Percentiles rank a stretch among this genome's conserved stretches.
Conservation (phyloP, 140 eudicot genomes). For the Ambrosia hybrid region DNA sequence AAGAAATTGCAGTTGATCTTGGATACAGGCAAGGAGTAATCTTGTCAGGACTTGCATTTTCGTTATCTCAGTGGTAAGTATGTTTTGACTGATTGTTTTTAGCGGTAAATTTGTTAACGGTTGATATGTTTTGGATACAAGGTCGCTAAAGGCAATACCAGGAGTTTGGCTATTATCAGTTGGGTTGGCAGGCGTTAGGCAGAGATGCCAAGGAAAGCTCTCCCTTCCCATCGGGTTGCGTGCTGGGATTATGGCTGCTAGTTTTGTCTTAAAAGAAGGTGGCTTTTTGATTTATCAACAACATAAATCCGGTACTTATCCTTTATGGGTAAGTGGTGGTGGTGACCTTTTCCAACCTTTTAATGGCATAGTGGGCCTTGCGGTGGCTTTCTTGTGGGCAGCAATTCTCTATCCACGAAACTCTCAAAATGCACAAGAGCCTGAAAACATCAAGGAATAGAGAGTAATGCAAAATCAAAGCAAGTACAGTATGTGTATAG, state of each 20-base stretch:
- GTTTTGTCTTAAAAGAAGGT: conserved; percentile 54
- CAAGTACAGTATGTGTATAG: conserved; percentile 1
- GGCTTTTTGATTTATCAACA: conserved; percentile 53
- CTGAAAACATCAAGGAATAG: conserved; percentile 32
- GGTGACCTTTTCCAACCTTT: conserved; percentile 75
- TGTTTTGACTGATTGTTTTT: neutral
- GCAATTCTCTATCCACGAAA: conserved; percentile 58
- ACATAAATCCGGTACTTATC: conserved; percentile 35
- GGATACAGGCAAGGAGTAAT: conserved; percentile 75
- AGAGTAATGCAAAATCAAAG: neutral
- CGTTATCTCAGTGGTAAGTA: conserved; percentile 74
- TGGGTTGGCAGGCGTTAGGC: conserved; percentile 67
- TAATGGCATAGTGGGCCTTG: conserved; percentile 69
- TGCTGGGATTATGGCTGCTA: conserved; percentile 72
- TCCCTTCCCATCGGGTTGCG: conserved; percentile 78
- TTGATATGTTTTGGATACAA: conserved; percentile 26
- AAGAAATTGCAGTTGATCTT: conserved; percentile 76
- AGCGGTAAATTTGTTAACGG: neutral
- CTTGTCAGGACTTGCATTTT: conserved; percentile 79
- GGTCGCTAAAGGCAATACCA: conserved; percentile 73
- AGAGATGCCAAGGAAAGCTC: conserved; percentile 71
- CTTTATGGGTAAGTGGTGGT: conserved; percentile 47
- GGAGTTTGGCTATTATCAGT: conserved; percentile 83
- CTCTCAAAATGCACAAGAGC: conserved; percentile 9
- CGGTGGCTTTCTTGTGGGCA: conserved; percentile 57